Conservation (phyloP, 2,329 filamentous ascomycete species). For the Penicillium sp. region DNA sequence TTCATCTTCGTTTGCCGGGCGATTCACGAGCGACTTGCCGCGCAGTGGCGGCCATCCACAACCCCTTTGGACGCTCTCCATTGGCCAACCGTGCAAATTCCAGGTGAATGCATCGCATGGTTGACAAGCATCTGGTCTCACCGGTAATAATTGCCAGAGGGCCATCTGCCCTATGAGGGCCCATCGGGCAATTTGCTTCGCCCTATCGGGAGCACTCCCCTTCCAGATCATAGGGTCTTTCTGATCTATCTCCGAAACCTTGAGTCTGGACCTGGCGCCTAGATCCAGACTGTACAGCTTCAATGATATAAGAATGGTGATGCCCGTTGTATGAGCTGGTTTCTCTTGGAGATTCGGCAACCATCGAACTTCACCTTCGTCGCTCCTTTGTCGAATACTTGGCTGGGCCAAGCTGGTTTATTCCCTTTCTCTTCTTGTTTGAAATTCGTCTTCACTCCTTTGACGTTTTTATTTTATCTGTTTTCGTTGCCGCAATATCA, state of each 20-base stretch:
- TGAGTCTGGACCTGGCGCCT: no score
- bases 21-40: background rate
- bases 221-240: background rate
- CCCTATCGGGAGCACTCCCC: background rate
- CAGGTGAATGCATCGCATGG: background rate
- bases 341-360: background rate
- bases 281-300: background rate
- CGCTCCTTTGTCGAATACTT: background rate
- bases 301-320: background rate
- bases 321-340: background rate
- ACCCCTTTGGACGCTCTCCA: background rate
- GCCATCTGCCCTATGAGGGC: background rate
- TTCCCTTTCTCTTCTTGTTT: background rate
- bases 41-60: background rate
- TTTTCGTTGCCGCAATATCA: no score
- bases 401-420: conserved; percentile 2
- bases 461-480: background rate
- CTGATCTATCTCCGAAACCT: background rate
- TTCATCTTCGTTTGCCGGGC: background rate
- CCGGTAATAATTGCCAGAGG: background rate
- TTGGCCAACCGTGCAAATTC: background rate
- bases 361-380: background rate
- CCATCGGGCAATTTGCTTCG: background rate
- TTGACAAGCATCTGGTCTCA: background rate
- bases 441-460: conserved; percentile 1